Conservation (phyloP, 176 grass and related monocot genomes). For the Phoenix dactylifera region DNA sequence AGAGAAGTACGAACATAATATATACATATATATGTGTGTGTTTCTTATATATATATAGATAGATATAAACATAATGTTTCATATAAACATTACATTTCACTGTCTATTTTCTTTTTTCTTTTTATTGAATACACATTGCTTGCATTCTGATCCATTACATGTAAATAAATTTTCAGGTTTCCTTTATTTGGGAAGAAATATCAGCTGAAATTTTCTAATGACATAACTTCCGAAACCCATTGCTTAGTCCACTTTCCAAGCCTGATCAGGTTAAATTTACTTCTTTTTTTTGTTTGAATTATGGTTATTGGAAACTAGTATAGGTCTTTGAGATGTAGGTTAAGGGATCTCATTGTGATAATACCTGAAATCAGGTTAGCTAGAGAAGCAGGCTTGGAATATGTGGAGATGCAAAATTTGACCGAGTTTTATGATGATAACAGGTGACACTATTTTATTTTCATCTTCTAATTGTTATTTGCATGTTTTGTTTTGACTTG, state of each 20-base stretch:
- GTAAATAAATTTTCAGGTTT: slow-evolving; percentile 45
- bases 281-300: slow-evolving; percentile 13
- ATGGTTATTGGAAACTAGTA: background rate
- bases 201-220: slow-evolving; percentile 85
- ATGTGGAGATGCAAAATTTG: slow-evolving; percentile 93
- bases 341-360: slow-evolving; percentile 20
- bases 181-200: slow-evolving; percentile 87
- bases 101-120: background rate
- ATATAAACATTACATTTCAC: background rate
- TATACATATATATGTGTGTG: background rate
- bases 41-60: no score
- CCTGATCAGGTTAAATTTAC: slow-evolving; percentile 59
- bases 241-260: slow-evolving; percentile 86
- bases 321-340: slow-evolving; percentile 9
- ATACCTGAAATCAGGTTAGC: slow-evolving; percentile 60
- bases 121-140: background rate
- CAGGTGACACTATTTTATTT: slow-evolving; percentile 34
- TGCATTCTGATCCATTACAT: no score
- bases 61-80: no score
- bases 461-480: slow-evolving; percentile 9
- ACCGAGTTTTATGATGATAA: slow-evolving; percentile 98
- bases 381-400: slow-evolving; percentile 81
- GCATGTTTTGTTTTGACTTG: background rate
- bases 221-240: slow-evolving; percentile 53
- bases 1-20: slow-evolving; percentile 60